Percentiles rank a stretch among this genome's conserved stretches.
Evolutionary conservation across 2,329 filamentous ascomycete species (phyloP).

Genomic region (Penicillium sp.): DNA sequence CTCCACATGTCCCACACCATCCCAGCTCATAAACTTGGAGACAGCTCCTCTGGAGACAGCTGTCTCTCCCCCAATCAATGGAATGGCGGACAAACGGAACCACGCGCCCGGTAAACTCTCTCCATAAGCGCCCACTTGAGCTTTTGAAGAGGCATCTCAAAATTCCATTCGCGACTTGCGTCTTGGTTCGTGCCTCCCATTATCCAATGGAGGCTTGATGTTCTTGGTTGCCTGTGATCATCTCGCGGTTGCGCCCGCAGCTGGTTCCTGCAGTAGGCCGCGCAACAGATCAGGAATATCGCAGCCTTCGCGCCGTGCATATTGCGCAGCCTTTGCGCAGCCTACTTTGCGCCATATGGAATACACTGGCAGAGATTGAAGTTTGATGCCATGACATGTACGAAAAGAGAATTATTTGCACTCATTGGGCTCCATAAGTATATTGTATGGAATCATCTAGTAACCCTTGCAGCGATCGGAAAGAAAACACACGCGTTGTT

Average conservation of each 20-base stretch:
- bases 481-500: slow-evolving; percentile 2
- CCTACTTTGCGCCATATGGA: not conserved
- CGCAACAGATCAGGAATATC: slow-evolving; percentile 18
- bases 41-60: not conserved
- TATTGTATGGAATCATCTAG: not conserved
- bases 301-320: slow-evolving; percentile 4
- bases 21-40: not conserved
- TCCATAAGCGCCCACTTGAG: not conserved
- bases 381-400: slow-evolving; percentile 8
- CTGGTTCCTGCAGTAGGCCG: slow-evolving; percentile 42
- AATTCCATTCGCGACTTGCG: slow-evolving; percentile 14
- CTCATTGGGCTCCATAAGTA: not conserved
- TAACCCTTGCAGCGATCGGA: slow-evolving; percentile 10
- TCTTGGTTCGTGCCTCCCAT: slow-evolving; percentile 7
- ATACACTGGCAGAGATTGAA: not conserved
- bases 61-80: slow-evolving; percentile 12
- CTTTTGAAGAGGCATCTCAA: slow-evolving; percentile 2
- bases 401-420: not conserved
- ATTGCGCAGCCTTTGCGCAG: not conserved
- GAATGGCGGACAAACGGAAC: slow-evolving; percentile 6
- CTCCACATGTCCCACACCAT: not conserved
- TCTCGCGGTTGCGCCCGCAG: slow-evolving; percentile 23
- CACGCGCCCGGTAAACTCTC: slow-evolving; percentile 6
- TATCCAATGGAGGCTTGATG: slow-evolving; percentile 10
- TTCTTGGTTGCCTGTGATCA: slow-evolving; percentile 3